These are phyloP conservation scores for Ascochyta clinopodiicola DNA, from an alignment of 2,329 filamentous ascomycete species.

Conservation along the genomic window DNA sequence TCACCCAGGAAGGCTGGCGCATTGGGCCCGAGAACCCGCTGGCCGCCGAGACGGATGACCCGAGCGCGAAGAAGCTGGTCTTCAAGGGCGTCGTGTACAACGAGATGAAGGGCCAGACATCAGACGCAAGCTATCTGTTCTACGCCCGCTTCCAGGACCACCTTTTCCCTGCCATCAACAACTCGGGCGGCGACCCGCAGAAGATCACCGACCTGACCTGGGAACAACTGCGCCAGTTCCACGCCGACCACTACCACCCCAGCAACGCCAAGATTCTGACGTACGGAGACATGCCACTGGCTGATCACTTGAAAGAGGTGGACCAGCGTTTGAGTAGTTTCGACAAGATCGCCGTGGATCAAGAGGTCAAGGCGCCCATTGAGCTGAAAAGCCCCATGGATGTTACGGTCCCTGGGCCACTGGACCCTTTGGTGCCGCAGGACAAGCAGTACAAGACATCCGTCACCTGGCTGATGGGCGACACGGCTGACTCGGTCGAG, in stretches of 20 bases:
- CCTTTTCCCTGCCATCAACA: slow-evolving; percentile 92
- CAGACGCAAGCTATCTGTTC: slow-evolving; percentile 93
- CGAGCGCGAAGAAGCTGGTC: slow-evolving; percentile 72
- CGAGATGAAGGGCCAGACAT: slow-evolving; percentile 99
- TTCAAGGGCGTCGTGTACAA: slow-evolving; percentile 99
- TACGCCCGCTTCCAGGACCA: slow-evolving; percentile 96
- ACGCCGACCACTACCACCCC: slow-evolving; percentile 92
- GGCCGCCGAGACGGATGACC: slow-evolving; percentile 51
- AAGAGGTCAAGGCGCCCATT: slow-evolving; percentile 77
- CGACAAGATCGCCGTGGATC: slow-evolving; percentile 71
- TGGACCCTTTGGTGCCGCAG: slow-evolving; percentile 83
- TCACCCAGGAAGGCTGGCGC: slow-evolving; percentile 95
- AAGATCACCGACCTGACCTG: slow-evolving; percentile 97
- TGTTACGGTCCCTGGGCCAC: slow-evolving; percentile 77
- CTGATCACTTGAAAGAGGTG: slow-evolving; percentile 80
- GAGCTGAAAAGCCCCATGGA: slow-evolving; percentile 71
- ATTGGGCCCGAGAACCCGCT: slow-evolving; percentile 88
- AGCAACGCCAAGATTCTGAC: slow-evolving; percentile 97
- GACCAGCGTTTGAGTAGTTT: slow-evolving; percentile 77
- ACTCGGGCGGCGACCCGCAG: slow-evolving; percentile 94
- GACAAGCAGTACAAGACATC: slow-evolving; percentile 95
- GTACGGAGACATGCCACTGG: slow-evolving; percentile 89
- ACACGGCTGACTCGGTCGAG: slow-evolving; percentile 82
- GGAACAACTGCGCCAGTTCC: slow-evolving; percentile 85
- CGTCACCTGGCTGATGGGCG: slow-evolving; percentile 87